Evolutionary conservation across 1,284 basidiomycete genomes (phyloP).

Genomic region (Apiotrichum akiyoshidainum): DNA sequence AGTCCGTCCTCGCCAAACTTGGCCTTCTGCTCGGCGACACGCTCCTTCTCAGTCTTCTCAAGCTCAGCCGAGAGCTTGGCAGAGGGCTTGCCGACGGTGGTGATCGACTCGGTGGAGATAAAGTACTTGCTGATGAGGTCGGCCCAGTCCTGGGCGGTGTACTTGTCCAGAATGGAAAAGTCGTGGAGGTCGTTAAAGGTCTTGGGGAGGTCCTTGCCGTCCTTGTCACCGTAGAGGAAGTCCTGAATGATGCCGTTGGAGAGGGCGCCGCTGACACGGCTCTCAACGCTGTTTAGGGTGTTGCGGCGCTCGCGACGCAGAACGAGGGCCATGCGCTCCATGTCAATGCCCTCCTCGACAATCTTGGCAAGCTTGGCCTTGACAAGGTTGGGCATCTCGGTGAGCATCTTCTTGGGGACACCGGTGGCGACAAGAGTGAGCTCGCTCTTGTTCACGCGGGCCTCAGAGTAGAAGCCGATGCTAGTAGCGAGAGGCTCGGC

Average conservation of each 20-base stretch:
- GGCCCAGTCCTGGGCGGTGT: slow-evolving; percentile 76
- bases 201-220: slow-evolving; percentile 73
- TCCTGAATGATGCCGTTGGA: slow-evolving; percentile 68
- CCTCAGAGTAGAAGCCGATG: slow-evolving; percentile 77
- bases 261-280: slow-evolving; percentile 35
- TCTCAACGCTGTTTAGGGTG: slow-evolving; percentile 50
- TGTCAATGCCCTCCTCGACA: slow-evolving; percentile 71
- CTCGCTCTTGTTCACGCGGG: slow-evolving; percentile 70
- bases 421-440: slow-evolving; percentile 77
- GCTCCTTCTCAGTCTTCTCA: slow-evolving; percentile 74
- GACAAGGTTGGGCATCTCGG: slow-evolving; percentile 68
- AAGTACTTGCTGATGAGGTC: slow-evolving; percentile 69
- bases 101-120: slow-evolving; percentile 65
- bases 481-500: slow-evolving; percentile 84
- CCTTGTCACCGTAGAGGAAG: slow-evolving; percentile 79
- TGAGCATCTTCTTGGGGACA: slow-evolving; percentile 75
- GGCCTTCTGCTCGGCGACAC: slow-evolving; percentile 67
- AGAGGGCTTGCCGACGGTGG: slow-evolving; percentile 84
- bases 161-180: slow-evolving; percentile 65
- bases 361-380: slow-evolving; percentile 70
- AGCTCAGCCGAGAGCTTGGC: slow-evolving; percentile 76
- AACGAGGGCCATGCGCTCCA: slow-evolving; percentile 84
- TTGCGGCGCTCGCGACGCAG: slow-evolving; percentile 85
- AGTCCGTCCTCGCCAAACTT: slow-evolving; percentile 78
- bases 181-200: slow-evolving; percentile 77